Evolutionary conservation across 2,329 filamentous ascomycete genomes (phyloP).

Genomic region (Chaetothyriales sp.): DNA sequence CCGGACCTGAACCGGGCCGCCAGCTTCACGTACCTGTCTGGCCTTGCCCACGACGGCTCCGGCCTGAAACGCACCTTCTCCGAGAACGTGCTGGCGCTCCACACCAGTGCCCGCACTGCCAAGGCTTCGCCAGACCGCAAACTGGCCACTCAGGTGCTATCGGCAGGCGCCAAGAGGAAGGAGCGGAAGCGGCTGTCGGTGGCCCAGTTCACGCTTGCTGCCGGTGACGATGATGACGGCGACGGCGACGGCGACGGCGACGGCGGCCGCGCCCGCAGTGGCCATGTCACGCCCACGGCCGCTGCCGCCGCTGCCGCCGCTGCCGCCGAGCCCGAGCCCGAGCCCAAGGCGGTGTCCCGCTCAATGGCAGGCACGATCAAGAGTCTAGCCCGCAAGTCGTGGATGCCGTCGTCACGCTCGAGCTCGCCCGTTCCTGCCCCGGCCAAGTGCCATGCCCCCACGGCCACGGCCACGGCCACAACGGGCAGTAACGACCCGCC

Average conservation of each 20-base stretch:
- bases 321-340: constrained; percentile 20
- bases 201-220: constrained; percentile 25
- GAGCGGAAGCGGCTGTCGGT: constrained; percentile 22
- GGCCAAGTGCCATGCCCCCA: background rate
- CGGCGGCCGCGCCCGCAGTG: background rate
- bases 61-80: constrained; percentile 38
- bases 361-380: constrained; percentile 38
- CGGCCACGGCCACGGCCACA: too few relatives aligned
- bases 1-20: constrained; percentile 39
- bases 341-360: constrained; percentile 28
- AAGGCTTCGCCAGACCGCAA: constrained; percentile 10
- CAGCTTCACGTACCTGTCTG: constrained; percentile 44
- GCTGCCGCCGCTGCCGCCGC: constrained; percentile 1
- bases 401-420: constrained; percentile 31
- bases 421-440: constrained; percentile 29
- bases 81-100: constrained; percentile 33
- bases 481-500: constrained; percentile 20
- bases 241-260: constrained; percentile 15
- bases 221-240: constrained; percentile 24
- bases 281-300: background rate
- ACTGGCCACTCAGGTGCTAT: constrained; percentile 4
- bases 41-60: constrained; percentile 24
- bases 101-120: constrained; percentile 20
- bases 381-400: constrained; percentile 38
- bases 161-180: constrained; percentile 16